A percentile compares a stretch with the other conserved stretches of the same genome.
Evolutionary conservation across 345 rosid genomes (phyloP).

Genomic region (Gossypium rotundifolium): DNA sequence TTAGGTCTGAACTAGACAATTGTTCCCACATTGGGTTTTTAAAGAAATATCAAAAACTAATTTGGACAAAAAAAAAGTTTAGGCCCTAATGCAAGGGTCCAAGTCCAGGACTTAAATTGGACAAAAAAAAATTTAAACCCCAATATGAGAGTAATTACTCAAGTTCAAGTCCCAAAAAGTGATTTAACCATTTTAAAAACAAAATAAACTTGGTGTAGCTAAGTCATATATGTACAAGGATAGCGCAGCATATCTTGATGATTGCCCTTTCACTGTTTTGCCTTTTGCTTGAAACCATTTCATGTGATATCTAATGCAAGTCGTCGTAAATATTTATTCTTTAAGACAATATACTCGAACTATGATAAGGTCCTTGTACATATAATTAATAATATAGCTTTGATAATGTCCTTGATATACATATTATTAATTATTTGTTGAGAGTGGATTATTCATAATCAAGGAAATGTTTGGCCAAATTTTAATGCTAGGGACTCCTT

Average conservation of each 20-base stretch:
- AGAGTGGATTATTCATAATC: neutral
- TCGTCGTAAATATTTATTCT: constrained; percentile 7
- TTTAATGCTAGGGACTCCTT: neutral
- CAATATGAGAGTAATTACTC: too few species aligned
- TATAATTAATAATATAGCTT: neutral
- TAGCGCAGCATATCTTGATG: neutral
- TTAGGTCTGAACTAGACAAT: too few species aligned
- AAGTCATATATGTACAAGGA: neutral
- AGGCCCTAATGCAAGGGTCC: too few species aligned
- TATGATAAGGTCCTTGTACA: neutral
- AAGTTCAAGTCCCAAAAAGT: too few species aligned
- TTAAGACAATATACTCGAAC: too few species aligned
- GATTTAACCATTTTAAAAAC: too few species aligned
- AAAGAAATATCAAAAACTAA: too few species aligned
- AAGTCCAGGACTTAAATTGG: too few species aligned
- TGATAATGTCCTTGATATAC: neutral
- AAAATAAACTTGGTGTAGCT: too few species aligned
- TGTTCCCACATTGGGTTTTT: too few species aligned
- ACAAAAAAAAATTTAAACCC: too few species aligned
- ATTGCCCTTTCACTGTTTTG: neutral
- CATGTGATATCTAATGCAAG: constrained; percentile 18
- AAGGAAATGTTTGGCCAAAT: neutral
- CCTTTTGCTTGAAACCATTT: neutral
- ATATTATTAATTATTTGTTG: neutral
- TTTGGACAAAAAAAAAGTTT: too few species aligned